Evolutionary conservation across 257 asterid species (phyloP).

Genomic region (Solanum chiquidenum): DNA sequence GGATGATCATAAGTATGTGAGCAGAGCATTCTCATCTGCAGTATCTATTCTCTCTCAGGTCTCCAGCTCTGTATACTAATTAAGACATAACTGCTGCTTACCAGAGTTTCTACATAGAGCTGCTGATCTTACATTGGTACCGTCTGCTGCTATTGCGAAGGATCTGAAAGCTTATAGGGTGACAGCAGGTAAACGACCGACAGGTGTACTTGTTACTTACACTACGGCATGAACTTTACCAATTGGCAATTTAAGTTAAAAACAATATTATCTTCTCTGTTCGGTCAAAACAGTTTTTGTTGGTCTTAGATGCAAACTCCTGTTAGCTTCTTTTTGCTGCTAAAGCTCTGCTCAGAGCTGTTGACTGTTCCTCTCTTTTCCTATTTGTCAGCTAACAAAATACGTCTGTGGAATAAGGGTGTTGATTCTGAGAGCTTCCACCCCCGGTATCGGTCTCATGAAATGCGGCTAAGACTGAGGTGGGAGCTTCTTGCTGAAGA

Average conservation of each 20-base stretch:
- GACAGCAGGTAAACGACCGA: constrained; percentile 54
- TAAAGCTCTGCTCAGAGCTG: neutral
- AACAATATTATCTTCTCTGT: neutral
- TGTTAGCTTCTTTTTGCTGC: neutral
- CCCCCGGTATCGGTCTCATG: constrained; percentile 54
- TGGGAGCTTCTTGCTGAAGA: constrained; percentile 1
- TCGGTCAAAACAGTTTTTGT: neutral
- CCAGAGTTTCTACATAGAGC: constrained; percentile 92
- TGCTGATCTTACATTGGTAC: constrained; percentile 91
- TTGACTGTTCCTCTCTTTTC: neutral
- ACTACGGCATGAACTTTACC: neutral
- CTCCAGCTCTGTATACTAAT: neutral
- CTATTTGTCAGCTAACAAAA: constrained; percentile 43
- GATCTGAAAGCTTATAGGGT: constrained; percentile 76
- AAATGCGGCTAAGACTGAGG: constrained; percentile 78
- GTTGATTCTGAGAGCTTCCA: constrained; percentile 92
- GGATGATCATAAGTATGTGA: constrained; percentile 74
- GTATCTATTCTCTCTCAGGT: neutral
- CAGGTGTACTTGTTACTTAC: neutral
- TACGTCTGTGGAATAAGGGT: constrained; percentile 96
- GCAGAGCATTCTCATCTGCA: neutral
- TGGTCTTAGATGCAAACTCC: neutral
- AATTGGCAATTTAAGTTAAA: neutral
- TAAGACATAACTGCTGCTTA: neutral
- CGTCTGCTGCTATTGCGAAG: constrained; percentile 90